Base-by-base conservation (phyloP, 2,329 filamentous ascomycete genomes). In the Dothidotthia symphoricarpi region DNA sequence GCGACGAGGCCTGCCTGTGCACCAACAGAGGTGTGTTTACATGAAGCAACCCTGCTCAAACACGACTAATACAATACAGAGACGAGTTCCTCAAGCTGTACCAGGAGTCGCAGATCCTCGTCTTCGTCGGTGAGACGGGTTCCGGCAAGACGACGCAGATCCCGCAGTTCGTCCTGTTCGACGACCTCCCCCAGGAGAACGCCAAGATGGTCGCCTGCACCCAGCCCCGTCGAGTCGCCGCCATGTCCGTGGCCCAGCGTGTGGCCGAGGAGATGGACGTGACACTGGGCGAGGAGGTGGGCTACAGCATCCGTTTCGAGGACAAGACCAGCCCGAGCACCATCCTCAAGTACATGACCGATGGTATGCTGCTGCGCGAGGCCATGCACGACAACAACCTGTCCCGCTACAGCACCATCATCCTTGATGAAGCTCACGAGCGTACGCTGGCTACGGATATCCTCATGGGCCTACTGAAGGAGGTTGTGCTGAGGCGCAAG, bases 91-190 rank as follows among this genome's bases (percentile, higher is more conserved):
- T 98, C 43, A 75, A 90, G 62, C 81, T 95, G 61, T 98, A 94
- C 71, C 94, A 98, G 59, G 82, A 85, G 58, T 88, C 84, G 16
- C 93, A 98, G 71, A 96, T 98, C 54, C 82, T 98, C 45, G 93
- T 98, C 59, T 96, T 98, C 61, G 93, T 98, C 50, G 93, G 93
- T 74, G 93, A 98, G 76, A 98, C 93, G 7, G 93, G 94, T 81
- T 98, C 93, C 52, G 93, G 93, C 73, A 98, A 98, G 75, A 98
- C 93, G 4, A 98, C 93, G 0, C 93, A 98, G 75, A 97, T 98
- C 45, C 93, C 93, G 2, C 93, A 98, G 68, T 98, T 96, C 67
- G 91, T 98, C 51, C 81, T 98, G 27, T 97, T 86, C 75, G 93
- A 98, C 71, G 93, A 98, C 69, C 78, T 96, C 22, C 91, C 93